These are phyloP conservation scores for Zasmidium cellare DNA, from an alignment of 2,329 filamentous ascomycete species.

Conservation along the genomic window DNA sequence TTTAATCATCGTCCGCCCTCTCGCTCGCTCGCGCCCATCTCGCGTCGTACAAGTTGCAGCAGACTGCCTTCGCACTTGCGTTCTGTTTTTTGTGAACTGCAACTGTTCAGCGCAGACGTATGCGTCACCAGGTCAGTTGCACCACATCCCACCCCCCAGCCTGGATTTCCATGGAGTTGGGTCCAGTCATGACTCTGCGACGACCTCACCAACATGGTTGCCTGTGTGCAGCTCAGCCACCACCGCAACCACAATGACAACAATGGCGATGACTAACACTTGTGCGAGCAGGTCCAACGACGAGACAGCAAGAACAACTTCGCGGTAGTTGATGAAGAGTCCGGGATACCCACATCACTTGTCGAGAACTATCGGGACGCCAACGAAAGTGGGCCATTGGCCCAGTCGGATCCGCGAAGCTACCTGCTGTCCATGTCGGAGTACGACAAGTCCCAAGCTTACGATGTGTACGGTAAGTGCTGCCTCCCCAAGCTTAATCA, in stretches of 20 bases:
- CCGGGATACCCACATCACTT: slow-evolving; percentile 32
- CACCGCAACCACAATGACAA: not conserved
- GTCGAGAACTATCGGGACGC: slow-evolving; percentile 34
- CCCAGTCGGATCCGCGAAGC: slow-evolving; percentile 45
- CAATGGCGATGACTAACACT: slow-evolving; percentile 19
- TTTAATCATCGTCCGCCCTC: slow-evolving; percentile 13
- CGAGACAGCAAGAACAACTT: slow-evolving; percentile 33
- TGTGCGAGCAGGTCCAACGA: slow-evolving; percentile 17
- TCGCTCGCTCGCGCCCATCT: slow-evolving; percentile 21
- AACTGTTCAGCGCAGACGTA: slow-evolving; percentile 27
- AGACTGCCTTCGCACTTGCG: slow-evolving; percentile 25
- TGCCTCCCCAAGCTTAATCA: slow-evolving; percentile 9
- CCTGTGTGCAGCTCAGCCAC: slow-evolving; percentile 20
- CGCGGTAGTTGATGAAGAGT: slow-evolving; percentile 37
- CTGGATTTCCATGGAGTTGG: not conserved
- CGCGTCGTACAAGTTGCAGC: slow-evolving; percentile 37
- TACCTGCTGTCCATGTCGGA: slow-evolving; percentile 72
- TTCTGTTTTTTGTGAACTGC: slow-evolving; percentile 24
- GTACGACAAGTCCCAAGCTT: slow-evolving; percentile 73
- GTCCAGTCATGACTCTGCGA: slow-evolving; percentile 1
- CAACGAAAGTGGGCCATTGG: slow-evolving; percentile 53
- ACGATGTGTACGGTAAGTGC: slow-evolving; percentile 78
- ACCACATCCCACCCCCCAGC: slow-evolving; percentile 11
- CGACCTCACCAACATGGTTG: slow-evolving; percentile 4
- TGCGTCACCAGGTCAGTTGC: slow-evolving; percentile 37